A percentile compares a stretch with the other conserved stretches of the same genome.
phyloP scores from a whole-genome alignment of 1,139 yeast genomes.

The Yamadazyma trypodendri region DNA sequence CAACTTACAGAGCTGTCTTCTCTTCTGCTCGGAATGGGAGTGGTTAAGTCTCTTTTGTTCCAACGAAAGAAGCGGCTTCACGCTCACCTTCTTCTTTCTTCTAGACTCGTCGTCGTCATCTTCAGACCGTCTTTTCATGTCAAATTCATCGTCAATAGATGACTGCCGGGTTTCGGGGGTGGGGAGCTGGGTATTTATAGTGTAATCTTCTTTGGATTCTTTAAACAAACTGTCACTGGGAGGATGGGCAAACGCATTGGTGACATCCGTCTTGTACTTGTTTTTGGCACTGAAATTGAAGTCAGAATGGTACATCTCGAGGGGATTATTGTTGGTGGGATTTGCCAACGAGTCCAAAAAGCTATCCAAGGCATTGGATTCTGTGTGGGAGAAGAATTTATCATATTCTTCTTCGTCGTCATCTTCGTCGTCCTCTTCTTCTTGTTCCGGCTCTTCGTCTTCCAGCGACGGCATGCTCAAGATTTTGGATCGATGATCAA shows the following conservation, averaged over 20 bases:
- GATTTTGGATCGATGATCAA: constrained; percentile 6
- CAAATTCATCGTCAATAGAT: constrained; percentile 15
- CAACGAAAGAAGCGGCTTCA: constrained; percentile 52
- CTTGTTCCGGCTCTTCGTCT: constrained; percentile 11
- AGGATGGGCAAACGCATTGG: constrained; percentile 40
- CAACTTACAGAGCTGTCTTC: constrained; percentile 68
- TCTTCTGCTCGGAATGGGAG: constrained; percentile 70
- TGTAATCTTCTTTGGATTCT: constrained; percentile 1
- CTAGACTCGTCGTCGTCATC: constrained; percentile 15
- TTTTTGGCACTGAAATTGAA: constrained; percentile 20
- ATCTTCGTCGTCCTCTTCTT: constrained; percentile 16
- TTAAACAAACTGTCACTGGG: constrained; percentile 11
- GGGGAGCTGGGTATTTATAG: constrained; percentile 23
- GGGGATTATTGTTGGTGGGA: constrained; percentile 27
- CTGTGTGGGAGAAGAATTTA: constrained; percentile 45
- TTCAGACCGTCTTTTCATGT: constrained; percentile 8
- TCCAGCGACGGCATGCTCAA: constrained; percentile 21
- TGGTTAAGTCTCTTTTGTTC: constrained; percentile 75
- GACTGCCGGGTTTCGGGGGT: constrained; percentile 41
- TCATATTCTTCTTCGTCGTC: constrained; percentile 36
- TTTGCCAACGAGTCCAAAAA: constrained; percentile 46
- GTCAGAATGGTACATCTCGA: constrained; percentile 29
- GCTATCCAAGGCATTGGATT: constrained; percentile 44
- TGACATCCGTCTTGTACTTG: constrained; percentile 28
- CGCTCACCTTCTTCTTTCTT: constrained; percentile 32